Evolutionary conservation across 208 protist genomes (phyloP), one percentile per base, ranked within the genome.

Genomic region (Leptomonas pyrrhocoris): DNA sequence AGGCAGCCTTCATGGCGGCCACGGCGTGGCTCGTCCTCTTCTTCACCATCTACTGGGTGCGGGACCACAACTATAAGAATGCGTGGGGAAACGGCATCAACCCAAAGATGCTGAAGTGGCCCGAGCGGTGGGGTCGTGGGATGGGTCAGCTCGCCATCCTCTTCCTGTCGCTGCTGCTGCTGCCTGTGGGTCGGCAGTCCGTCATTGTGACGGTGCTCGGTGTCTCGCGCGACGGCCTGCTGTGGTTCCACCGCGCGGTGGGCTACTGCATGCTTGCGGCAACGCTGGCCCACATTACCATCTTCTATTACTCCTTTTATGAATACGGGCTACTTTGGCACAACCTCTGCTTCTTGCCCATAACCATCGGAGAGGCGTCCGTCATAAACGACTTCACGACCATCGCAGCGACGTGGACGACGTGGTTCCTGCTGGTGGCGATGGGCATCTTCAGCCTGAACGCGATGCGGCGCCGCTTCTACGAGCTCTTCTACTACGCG

Each of bases 401-500:
- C 27, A 63, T 75, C 3, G 58, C 81, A 2, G 78, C 77, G n/a
- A 79, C 81, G 23, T 74, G 74, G 53, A 74, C 64, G 21, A 80
- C 79, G 18, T 72, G 68, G 61, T 59, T 87, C 31, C 38, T 83
- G 49, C 69, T 89, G 58, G 45, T 92, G 25, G 40, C 74, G 13
- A 86, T 89, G 69, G 83, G 83, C 30, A 36, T 86, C 31, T 76
- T 89, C 49, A 74, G 68, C 8, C 55, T 87, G 31, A 67, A 79
- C 51, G 40, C 54, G 19, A n/a, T 91, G 27, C 79, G 85, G 28
- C 76, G 86, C n/a, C 51, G 63, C 16, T 85, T 53, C 70, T 92
- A 81, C 58, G 86, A 92, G 69, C 51, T 92, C 11, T 92, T 92
- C 72, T 89, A 88, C 81, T 92, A 89, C 60, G 28, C 79, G 18